Evolutionary conservation across 768 basidiomycete species (phyloP).

Genomic region (Leccinum rimulosum): DNA sequence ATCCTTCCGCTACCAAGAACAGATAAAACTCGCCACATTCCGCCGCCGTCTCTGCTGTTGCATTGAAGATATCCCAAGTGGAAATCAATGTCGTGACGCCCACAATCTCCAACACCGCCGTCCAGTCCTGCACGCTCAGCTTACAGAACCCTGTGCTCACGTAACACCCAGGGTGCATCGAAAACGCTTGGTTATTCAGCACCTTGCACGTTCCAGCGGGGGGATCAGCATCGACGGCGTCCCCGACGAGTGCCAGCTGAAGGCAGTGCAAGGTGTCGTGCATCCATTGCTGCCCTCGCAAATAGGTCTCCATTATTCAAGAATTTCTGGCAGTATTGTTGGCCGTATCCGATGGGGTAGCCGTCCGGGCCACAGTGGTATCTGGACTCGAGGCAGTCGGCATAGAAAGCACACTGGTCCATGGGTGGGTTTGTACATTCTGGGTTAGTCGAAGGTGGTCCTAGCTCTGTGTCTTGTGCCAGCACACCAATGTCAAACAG

Average conservation of each 20-base stretch:
- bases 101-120: slow-evolving; percentile 35
- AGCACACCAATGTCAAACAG: not conserved
- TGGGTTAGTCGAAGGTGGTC: not conserved
- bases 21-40: slow-evolving; percentile 14
- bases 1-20: slow-evolving; percentile 9
- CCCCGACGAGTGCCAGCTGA: slow-evolving; percentile 33
- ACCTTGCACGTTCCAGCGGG: not conserved
- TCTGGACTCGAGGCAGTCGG: not conserved
- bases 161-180: not conserved
- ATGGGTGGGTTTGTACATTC: slow-evolving; percentile 33
- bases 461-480: not conserved
- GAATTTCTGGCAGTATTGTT: not conserved
- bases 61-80: slow-evolving; percentile 18
- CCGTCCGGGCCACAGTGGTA: not conserved
- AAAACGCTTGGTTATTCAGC: not conserved
- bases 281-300: not conserved
- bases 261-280: not conserved
- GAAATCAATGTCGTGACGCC: slow-evolving; percentile 11
- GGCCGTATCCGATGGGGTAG: not conserved
- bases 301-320: not conserved
- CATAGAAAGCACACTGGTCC: slow-evolving; percentile 36
- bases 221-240: slow-evolving; percentile 25
- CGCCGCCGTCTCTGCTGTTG: slow-evolving; percentile 2
- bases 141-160: slow-evolving; percentile 41
- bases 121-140: slow-evolving; percentile 36